phyloP scores from a whole-genome alignment of 1,139 yeast genomes.

The Magnusiomyces magnusii region DNA sequence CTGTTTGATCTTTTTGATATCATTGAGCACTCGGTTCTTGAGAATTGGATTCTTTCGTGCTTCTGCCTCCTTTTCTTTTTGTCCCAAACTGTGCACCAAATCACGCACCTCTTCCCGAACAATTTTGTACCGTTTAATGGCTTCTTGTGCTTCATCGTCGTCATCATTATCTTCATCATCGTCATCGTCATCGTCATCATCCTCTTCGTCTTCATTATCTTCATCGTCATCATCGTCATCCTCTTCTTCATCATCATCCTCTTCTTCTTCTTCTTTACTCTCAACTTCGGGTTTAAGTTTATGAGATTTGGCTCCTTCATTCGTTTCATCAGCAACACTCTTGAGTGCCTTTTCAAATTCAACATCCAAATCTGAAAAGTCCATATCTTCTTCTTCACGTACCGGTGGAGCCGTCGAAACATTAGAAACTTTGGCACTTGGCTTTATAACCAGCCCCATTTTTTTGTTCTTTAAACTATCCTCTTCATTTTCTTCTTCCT shows the following conservation, averaged over 20 bases:
- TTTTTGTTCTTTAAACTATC: neutral
- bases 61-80: conserved; percentile 64
- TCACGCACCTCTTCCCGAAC: conserved; percentile 82
- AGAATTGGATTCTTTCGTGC: conserved; percentile 82
- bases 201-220: conserved; percentile 7
- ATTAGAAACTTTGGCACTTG: neutral
- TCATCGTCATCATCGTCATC: conserved; percentile 15
- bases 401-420: conserved; percentile 7
- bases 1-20: conserved; percentile 66
- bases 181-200: conserved; percentile 10
- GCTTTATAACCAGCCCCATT: neutral
- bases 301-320: neutral
- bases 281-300: neutral
- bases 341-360: neutral
- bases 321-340: neutral
- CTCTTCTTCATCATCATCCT: conserved; percentile 1
- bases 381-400: conserved; percentile 5
- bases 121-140: conserved; percentile 63
- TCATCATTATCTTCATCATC: conserved; percentile 29
- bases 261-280: neutral
- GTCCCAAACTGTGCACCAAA: conserved; percentile 67
- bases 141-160: conserved; percentile 37
- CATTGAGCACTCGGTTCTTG: conserved; percentile 79
- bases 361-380: neutral
- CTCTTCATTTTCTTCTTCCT: conserved; percentile 32